Percentiles rank a stretch among this genome's conserved stretches.
These are phyloP conservation scores for Cicer cuneatum DNA, from an alignment of 306 rosid species.

Conservation along the genomic window DNA sequence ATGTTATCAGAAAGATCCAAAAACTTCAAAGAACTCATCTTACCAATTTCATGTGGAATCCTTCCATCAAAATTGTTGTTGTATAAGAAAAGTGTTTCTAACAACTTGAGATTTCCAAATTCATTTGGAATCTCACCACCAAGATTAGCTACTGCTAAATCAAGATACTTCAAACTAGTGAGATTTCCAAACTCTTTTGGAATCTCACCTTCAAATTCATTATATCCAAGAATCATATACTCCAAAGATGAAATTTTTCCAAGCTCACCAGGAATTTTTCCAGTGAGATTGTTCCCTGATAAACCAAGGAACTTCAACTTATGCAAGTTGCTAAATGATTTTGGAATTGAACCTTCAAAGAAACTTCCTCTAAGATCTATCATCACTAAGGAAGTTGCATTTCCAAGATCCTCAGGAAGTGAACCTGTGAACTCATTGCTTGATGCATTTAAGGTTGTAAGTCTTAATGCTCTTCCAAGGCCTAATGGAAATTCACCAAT, in stretches of 20 bases:
- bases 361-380: slow-evolving; percentile 94
- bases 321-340: slow-evolving; percentile 63
- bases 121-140: slow-evolving; percentile 76
- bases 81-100: slow-evolving; percentile 82
- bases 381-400: slow-evolving; percentile 69
- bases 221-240: slow-evolving; percentile 78
- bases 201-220: slow-evolving; percentile 78
- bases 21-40: slow-evolving; percentile 58
- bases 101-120: slow-evolving; percentile 62
- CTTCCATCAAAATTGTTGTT: slow-evolving; percentile 70
- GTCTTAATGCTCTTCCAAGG: slow-evolving; percentile 56
- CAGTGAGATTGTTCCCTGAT: slow-evolving; percentile 88
- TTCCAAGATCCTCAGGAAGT: slow-evolving; percentile 77
- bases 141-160: slow-evolving; percentile 86
- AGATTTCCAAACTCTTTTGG: slow-evolving; percentile 85
- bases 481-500: slow-evolving; percentile 73
- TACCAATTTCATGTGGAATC: slow-evolving; percentile 65
- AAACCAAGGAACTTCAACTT: slow-evolving; percentile 93
- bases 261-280: slow-evolving; percentile 71
- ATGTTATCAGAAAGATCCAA: slow-evolving; percentile 87
- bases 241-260: slow-evolving; percentile 81
- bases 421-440: slow-evolving; percentile 81
- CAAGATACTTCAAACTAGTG: slow-evolving; percentile 80
- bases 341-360: slow-evolving; percentile 72
- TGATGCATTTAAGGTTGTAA: slow-evolving; percentile 67